Percentiles rank a stretch among this genome's conserved stretches.
These are phyloP conservation scores for Pulveroboletus sp. DNA, from an alignment of 768 basidiomycete species.

Conservation along the genomic window DNA sequence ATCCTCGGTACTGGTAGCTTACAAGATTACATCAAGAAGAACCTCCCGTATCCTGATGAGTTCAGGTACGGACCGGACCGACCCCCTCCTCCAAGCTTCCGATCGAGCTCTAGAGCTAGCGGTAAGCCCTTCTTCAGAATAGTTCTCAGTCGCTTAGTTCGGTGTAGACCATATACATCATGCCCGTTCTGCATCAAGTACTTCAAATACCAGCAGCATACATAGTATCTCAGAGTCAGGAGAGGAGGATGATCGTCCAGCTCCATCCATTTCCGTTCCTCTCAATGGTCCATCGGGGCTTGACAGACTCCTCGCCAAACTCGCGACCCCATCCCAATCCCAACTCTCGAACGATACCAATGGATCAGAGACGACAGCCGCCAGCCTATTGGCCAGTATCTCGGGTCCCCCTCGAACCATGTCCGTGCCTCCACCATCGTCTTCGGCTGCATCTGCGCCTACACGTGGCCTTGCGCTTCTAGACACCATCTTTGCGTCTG, in stretches of 20 bases:
- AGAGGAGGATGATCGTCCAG: slow-evolving; percentile 21
- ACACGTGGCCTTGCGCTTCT: slow-evolving; percentile 56
- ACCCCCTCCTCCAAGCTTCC: slow-evolving; percentile 55
- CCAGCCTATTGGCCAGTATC: slow-evolving; percentile 44
- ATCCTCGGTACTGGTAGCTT: slow-evolving; percentile 36
- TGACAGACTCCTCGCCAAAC: slow-evolving; percentile 42
- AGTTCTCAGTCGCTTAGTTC: slow-evolving; percentile 3
- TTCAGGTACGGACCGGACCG: slow-evolving; percentile 64
- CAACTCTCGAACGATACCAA: slow-evolving; percentile 21
- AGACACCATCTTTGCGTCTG: slow-evolving; percentile 73
- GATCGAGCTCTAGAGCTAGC: slow-evolving; percentile 29
- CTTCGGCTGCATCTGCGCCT: slow-evolving; percentile 24
- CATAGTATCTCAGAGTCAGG: slow-evolving; percentile 32
- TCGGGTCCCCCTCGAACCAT: slow-evolving; percentile 38
- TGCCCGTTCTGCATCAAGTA: slow-evolving; percentile 28
- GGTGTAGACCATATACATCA: slow-evolving; percentile 23
- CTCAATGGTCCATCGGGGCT: slow-evolving; percentile 33
- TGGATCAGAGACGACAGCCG: slow-evolving; percentile 33
- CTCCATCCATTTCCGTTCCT: slow-evolving; percentile 9
- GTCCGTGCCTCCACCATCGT: slow-evolving; percentile 26
- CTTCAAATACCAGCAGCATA: slow-evolving; percentile 32
- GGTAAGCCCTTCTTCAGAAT: slow-evolving; percentile 10
- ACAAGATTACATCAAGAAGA: slow-evolving; percentile 61
- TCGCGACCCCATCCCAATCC: slow-evolving; percentile 21
- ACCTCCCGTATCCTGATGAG: slow-evolving; percentile 65